These are phyloP conservation scores for Arabidopsis suecica DNA, from an alignment of 345 rosid genomes.

Conservation along the genomic window DNA sequence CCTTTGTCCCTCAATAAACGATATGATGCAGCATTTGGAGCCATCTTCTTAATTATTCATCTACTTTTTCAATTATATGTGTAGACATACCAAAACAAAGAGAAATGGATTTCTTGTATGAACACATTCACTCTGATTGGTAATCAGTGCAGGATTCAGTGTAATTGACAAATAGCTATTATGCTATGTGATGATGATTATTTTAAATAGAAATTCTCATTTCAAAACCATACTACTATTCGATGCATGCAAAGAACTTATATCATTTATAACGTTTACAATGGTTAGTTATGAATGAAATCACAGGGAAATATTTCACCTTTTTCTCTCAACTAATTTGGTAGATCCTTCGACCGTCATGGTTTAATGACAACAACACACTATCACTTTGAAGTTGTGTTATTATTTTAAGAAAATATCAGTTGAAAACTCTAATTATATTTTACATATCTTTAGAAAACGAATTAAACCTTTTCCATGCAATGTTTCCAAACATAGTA, in stretches of 20 bases:
- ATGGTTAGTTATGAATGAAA: neutral
- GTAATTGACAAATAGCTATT: neutral
- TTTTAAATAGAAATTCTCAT: too few species aligned
- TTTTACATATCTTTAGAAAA: neutral
- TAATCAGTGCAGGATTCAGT: neutral
- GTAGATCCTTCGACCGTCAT: neutral
- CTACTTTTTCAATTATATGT: conserved; percentile 8
- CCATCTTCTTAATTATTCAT: conserved; percentile 28
- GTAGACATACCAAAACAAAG: neutral
- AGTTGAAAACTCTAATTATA: neutral
- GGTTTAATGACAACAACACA: neutral
- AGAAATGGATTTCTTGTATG: neutral
- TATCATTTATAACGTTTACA: neutral
- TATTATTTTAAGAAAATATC: neutral
- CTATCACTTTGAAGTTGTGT: neutral
- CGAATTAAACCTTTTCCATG: neutral
- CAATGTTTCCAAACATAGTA: neutral
- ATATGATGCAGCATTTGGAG: conserved; percentile 27
- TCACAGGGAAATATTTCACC: neutral
- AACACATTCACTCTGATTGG: conserved; percentile 24
- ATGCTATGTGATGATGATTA: neutral
- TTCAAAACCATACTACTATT: neutral
- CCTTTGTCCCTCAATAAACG: conserved; percentile 35
- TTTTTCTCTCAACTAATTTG: neutral
- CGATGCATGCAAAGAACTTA: neutral